Conservation (phyloP, 1,284 basidiomycete species). For the Melampsora larici-populina region DNA sequence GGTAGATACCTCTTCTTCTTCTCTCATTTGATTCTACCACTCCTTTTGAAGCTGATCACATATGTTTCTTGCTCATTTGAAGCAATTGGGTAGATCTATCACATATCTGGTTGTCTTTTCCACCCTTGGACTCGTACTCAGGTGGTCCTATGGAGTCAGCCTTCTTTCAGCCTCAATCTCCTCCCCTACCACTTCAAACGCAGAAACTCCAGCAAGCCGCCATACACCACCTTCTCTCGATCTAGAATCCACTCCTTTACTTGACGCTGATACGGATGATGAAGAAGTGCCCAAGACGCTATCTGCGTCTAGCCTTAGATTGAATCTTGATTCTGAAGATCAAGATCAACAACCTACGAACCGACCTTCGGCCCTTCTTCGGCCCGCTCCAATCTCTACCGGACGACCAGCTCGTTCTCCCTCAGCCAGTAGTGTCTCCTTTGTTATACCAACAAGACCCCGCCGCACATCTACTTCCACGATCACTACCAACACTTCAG, state of each 20-base stretch:
- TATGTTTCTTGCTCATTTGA: not conserved
- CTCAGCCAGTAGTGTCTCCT: not conserved
- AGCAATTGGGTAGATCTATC: constrained; percentile 47
- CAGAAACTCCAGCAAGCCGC: constrained; percentile 13
- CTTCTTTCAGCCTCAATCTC: constrained; percentile 54
- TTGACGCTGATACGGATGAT: not conserved
- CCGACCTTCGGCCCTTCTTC: not conserved
- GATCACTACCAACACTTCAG: constrained; percentile 9
- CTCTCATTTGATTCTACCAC: not conserved
- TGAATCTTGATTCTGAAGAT: not conserved
- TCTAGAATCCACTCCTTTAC: constrained; percentile 20
- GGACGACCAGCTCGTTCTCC: not conserved
- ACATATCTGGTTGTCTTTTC: constrained; percentile 56
- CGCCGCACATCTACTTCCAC: not conserved
- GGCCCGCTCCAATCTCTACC: not conserved
- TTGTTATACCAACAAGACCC: not conserved
- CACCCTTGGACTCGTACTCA: constrained; percentile 56
- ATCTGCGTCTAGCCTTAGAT: not conserved
- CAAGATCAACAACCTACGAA: not conserved
- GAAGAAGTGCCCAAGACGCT: too few relatives aligned
- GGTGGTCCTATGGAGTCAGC: constrained; percentile 56
- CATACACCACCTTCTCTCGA: not conserved
- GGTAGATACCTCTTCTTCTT: constrained; percentile 7
- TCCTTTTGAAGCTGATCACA: not conserved
- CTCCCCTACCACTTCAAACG: constrained; percentile 38